Base-by-base conservation (phyloP, 768 basidiomycete species). In the Tricholoma saponaceum region DNA sequence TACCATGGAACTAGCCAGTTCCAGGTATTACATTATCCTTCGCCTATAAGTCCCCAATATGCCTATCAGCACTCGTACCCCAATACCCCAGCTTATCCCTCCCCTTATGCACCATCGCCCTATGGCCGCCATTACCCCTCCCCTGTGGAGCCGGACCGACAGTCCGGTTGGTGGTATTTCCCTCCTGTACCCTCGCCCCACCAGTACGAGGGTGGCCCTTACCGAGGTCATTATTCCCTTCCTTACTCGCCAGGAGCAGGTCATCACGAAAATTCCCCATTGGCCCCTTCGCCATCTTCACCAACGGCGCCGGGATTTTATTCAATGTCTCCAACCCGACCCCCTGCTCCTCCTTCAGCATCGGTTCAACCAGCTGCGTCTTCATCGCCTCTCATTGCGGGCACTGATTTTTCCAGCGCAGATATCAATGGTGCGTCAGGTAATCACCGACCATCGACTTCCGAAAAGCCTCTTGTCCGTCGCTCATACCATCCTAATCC, bases 401-500 rank as follows among this genome's bases (percentile, higher is more conserved):
- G 57, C 56, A 37, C 14, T 46, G 61, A 6, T 58, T 62, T 30
- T 49, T 60, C 46, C 44, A 23, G 22, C 28, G 28, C 30, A 18
- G 28, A 43, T 54, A 12, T 14, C 18, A 14, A 8, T 13, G 18
- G 28, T 22, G 12, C 47, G 3, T 35, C 55, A 32, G 16, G 51
- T 9, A 59, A 61, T 51, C 46, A 33, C 14, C 61, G 33, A 3
- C 60, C 55, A 10, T 8, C 63, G 25, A 51, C 20, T 20, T 56
- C 57, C 25, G 73, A 75, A 14, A 73, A 62, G 28, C 69, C 72
- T 0, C 32, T 72, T 4, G 66, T 73, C 23, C 84, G 86, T 41
- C 79, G 81, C 8, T 64, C 79, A 20, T 89, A 86, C 63, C 89
- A 90, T 60, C 88, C 88, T 2, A 87, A 84, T 56, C 82, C 86